Conservation (phyloP, 345 rosid species). For the Brassica carinata region DNA sequence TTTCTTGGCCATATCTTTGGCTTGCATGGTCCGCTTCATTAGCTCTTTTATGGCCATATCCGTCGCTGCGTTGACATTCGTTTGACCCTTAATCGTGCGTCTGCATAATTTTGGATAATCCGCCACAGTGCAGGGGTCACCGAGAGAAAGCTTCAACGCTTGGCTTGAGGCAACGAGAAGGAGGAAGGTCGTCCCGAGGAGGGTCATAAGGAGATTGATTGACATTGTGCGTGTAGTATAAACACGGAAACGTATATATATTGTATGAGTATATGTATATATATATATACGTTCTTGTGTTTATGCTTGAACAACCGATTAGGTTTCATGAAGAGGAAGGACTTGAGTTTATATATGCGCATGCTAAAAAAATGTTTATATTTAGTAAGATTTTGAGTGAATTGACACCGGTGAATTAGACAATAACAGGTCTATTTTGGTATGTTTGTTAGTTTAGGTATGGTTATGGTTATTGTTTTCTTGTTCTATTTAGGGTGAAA, state of each 20-base stretch:
- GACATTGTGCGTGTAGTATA: conserved; percentile 21
- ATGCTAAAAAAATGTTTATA: conserved; percentile 21
- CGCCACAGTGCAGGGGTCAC: conserved; percentile 29
- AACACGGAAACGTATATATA: conserved; percentile 38
- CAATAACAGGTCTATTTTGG: conserved; percentile 31
- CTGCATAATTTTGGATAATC: conserved; percentile 30
- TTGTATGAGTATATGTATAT: not conserved
- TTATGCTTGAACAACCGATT: conserved; percentile 25
- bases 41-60: conserved; percentile 34
- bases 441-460: conserved; percentile 32
- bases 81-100: conserved; percentile 31
- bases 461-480: not conserved
- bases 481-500: conserved; percentile 24
- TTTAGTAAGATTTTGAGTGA: conserved; percentile 6
- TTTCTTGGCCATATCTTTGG: conserved; percentile 18
- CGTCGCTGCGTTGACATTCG: conserved; percentile 32
- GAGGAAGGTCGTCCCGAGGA: conserved; percentile 25
- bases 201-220: not conserved
- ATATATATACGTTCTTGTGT: conserved; percentile 35
- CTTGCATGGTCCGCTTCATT: conserved; percentile 19
- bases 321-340: conserved; percentile 28
- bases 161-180: conserved; percentile 13
- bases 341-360: conserved; percentile 31
- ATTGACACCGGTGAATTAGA: conserved; percentile 29
- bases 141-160: not conserved